A percentile compares a stretch with the other conserved stretches of the same genome.
Evolutionary conservation across 495 filamentous ascomycete species (phyloP).

Genomic region (Podospora comata): DNA sequence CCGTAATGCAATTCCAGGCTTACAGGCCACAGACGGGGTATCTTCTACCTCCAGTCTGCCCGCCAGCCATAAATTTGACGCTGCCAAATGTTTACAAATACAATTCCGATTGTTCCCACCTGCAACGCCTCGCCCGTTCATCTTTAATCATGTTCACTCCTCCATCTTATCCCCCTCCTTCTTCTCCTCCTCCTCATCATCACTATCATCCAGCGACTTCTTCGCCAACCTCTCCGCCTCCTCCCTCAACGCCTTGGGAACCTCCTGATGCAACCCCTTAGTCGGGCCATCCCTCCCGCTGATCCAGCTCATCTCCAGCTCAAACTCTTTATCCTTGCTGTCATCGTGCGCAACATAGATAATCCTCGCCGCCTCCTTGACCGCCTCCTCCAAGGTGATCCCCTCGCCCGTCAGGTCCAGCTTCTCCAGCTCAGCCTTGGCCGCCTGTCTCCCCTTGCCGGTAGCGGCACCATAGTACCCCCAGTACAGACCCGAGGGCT

Average conservation of each 20-base stretch:
- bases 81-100: conserved; percentile 23
- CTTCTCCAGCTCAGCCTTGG: conserved; percentile 97
- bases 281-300: conserved; percentile 78
- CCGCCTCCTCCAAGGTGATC: conserved; percentile 76
- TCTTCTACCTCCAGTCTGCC: neutral
- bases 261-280: conserved; percentile 84
- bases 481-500: conserved; percentile 96
- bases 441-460: conserved; percentile 91
- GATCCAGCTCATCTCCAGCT: conserved; percentile 98
- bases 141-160: conserved; percentile 49
- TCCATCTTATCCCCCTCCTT: conserved; percentile 67
- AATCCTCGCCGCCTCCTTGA: conserved; percentile 94
- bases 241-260: conserved; percentile 81
- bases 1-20: neutral
- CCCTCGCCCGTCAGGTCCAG: conserved; percentile 70
- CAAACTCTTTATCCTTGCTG: conserved; percentile 96
- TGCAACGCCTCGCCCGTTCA: conserved; percentile 1
- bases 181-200: conserved; percentile 57
- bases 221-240: conserved; percentile 89
- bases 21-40: neutral
- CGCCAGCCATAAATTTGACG: neutral
- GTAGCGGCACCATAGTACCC: conserved; percentile 98
- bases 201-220: conserved; percentile 70
- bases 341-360: conserved; percentile 97
- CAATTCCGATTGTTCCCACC: conserved; percentile 10